These are phyloP conservation scores for Lecanosticta acicola DNA, from an alignment of 2,329 filamentous ascomycete species.

Conservation along the genomic window DNA sequence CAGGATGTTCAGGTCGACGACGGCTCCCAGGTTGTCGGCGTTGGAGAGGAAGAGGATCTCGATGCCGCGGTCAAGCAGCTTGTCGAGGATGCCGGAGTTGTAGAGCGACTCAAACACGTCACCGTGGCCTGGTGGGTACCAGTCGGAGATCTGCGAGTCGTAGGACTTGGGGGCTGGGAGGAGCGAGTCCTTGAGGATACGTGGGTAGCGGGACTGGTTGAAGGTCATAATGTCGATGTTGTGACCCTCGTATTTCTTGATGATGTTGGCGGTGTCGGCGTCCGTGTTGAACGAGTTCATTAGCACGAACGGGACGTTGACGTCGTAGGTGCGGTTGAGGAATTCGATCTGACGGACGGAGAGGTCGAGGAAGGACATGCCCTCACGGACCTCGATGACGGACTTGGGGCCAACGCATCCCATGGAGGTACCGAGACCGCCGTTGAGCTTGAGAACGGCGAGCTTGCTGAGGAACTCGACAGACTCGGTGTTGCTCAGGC, in stretches of 20 bases:
- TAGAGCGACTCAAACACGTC: constrained; percentile 99
- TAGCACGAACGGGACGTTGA: constrained; percentile 95
- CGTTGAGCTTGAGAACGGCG: constrained; percentile 97
- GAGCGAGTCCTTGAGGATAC: constrained; percentile 96
- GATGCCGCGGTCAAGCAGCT: constrained; percentile 89
- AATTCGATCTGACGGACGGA: constrained; percentile 98
- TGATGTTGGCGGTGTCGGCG: constrained; percentile 94
- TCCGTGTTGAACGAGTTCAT: constrained; percentile 99
- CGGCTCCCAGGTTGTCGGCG: constrained; percentile 95
- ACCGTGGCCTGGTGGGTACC: constrained; percentile 98
- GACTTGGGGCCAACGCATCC: constrained; percentile 99
- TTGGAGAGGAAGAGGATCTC: constrained; percentile 99
- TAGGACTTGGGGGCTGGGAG: constrained; percentile 88
- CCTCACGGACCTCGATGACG: constrained; percentile 97
- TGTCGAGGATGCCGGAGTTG: constrained; percentile 96
- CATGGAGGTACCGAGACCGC: constrained; percentile 99
- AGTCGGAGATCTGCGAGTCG: constrained; percentile 85
- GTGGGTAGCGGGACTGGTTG: constrained; percentile 98
- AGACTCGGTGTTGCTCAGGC: constrained; percentile 81
- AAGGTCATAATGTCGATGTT: constrained; percentile 99
- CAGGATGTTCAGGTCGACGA: constrained; percentile 94
- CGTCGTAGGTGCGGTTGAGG: constrained; percentile 94
- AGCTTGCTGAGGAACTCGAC: constrained; percentile 95
- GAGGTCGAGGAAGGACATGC: constrained; percentile 99
- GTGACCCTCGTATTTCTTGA: constrained; percentile 99